A percentile compares a stretch with the other conserved stretches of the same genome.
Conservation (phyloP, 345 rosid species). For the Eucalyptus sp. region DNA sequence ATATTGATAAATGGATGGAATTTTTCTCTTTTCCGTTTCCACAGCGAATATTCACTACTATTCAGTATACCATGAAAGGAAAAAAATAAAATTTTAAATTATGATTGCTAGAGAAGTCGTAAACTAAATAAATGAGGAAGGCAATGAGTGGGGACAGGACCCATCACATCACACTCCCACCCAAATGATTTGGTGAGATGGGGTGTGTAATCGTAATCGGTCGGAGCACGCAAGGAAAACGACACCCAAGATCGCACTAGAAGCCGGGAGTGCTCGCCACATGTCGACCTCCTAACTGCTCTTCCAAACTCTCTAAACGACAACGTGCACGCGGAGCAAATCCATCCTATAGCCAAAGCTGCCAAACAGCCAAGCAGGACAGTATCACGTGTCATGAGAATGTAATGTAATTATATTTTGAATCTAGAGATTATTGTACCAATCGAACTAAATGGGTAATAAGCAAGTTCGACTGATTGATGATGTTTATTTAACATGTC, state of each 20-base stretch:
- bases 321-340: background rate
- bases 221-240: background rate
- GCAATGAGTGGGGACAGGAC: background rate
- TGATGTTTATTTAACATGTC: background rate
- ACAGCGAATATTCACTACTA: background rate
- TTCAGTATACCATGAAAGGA: background rate
- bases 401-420: background rate
- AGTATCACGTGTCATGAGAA: background rate
- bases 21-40: background rate
- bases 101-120: background rate
- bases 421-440: background rate
- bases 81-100: background rate
- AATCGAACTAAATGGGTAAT: background rate
- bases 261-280: conserved; percentile 35
- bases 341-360: too few species aligned
- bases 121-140: background rate
- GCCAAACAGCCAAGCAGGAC: too few species aligned
- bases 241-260: conserved; percentile 15
- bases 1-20: background rate
- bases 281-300: conserved; percentile 32
- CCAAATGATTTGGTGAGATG: background rate
- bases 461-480: background rate
- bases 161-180: background rate
- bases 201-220: background rate
- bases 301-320: conserved; percentile 1